A percentile compares a stretch with the other conserved stretches of the same genome.
Evolutionary conservation across 805 yeast species (phyloP).

Genomic region (Schwanniomyces pseudopolymorphus): DNA sequence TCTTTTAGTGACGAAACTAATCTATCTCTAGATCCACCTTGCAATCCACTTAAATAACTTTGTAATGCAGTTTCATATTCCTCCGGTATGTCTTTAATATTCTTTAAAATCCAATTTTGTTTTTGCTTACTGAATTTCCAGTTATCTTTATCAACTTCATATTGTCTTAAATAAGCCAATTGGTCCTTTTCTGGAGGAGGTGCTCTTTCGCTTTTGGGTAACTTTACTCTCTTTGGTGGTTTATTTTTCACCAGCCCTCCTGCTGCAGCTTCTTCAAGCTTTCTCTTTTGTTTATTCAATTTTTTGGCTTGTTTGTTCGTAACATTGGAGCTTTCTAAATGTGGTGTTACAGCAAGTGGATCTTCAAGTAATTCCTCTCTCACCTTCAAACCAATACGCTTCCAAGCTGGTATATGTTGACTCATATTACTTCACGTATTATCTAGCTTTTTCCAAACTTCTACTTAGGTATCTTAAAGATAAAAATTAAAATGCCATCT

Average conservation of each 20-base stretch:
- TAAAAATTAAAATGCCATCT: slow-evolving; percentile 4
- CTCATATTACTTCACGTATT: not conserved
- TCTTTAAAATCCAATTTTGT: slow-evolving; percentile 79
- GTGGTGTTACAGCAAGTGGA: slow-evolving; percentile 44
- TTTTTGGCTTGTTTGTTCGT: slow-evolving; percentile 45
- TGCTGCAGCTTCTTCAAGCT: slow-evolving; percentile 16
- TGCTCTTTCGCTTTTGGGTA: slow-evolving; percentile 64
- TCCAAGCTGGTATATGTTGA: slow-evolving; percentile 68
- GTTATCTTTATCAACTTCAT: slow-evolving; percentile 49
- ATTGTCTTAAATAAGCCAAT: slow-evolving; percentile 61
- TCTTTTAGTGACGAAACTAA: slow-evolving; percentile 48
- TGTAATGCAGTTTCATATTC: slow-evolving; percentile 52
- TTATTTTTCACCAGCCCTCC: slow-evolving; percentile 36
- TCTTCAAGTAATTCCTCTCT: slow-evolving; percentile 46
- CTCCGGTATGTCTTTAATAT: slow-evolving; percentile 52
- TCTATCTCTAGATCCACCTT: slow-evolving; percentile 69
- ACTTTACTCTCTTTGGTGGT: slow-evolving; percentile 67
- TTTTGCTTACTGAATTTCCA: slow-evolving; percentile 90
- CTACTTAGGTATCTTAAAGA: not conserved
- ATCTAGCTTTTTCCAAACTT: not conserved
- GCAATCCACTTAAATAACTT: slow-evolving; percentile 57
- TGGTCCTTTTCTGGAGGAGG: slow-evolving; percentile 82
- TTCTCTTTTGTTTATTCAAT: slow-evolving; percentile 33
- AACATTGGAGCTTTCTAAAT: slow-evolving; percentile 42
- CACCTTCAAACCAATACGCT: slow-evolving; percentile 67